Base-by-base conservation (phyloP, 2,329 filamentous ascomycete genomes). In the Fusarium beomiforme region DNA sequence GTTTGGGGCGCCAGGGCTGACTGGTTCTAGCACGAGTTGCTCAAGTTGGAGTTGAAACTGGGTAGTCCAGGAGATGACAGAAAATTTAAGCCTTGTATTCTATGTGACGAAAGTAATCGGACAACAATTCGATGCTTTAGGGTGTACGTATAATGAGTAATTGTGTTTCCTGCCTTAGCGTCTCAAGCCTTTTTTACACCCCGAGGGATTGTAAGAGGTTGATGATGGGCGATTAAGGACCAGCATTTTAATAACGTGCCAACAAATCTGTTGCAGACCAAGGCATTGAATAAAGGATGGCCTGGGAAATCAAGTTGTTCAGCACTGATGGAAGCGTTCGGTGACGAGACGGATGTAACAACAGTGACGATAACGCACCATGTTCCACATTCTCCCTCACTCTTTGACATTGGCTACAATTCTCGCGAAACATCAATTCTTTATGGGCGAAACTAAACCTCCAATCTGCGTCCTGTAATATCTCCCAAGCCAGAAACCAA, bases 1-100 rank as follows among this genome's bases (percentile, higher is more conserved):
- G 67, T 65, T 65, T 54, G 53, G 69, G 47, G 61, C 64, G 68
- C 69, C 66, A 70, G 59, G 69, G 69, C 69, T 72, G 69, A 70
- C 57, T 72, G 63, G 69, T 61, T 67, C 64, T 54, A 55, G 63
- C 23, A 67, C 42, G 54, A 59, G 37, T 43, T 50, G 49, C 46
- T 44, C 31, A 17, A 55, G 34, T 62, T 70, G 64, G 64, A 67
- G 65, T 65, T 49, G 53, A 59, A 62, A 59, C 65, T 69, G 58
- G 54, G 47, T 59, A 64, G 65, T 59, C 50, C 60, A 56, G 69
- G 59, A 46, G 49, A 17, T 41, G 43, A 41, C 29, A 29, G 29
- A 29, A 29, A 29, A 29, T 10, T 29, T 29, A 29, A 8, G 8
- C 5, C 29, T 29, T 29, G 8, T 10, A 29, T 29, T 10, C 6